A percentile compares a stretch with the other conserved stretches of the same genome.
phyloP scores from a whole-genome alignment of 805 yeast genomes.

The Sugiyamaella valdiviana region DNA sequence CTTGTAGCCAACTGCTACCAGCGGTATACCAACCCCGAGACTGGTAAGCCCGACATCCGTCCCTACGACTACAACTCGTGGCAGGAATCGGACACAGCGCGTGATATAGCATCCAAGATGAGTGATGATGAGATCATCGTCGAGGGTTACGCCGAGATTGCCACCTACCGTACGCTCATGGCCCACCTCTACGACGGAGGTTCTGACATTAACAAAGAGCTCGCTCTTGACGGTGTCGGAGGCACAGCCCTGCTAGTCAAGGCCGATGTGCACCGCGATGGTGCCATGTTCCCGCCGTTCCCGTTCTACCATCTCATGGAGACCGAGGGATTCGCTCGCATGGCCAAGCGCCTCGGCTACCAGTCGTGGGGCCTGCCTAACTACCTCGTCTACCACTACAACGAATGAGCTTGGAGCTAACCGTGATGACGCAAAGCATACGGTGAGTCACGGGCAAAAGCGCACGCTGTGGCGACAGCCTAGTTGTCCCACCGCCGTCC shows the following conservation, averaged over 20 bases:
- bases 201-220: constrained; percentile 63
- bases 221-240: constrained; percentile 95
- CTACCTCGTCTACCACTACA: constrained; percentile 85
- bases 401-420: no score
- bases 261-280: constrained; percentile 97
- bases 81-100: constrained; percentile 67
- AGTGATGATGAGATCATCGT: constrained; percentile 86
- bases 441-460: no score
- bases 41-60: constrained; percentile 53
- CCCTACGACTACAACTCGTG: constrained; percentile 97
- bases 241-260: constrained; percentile 95
- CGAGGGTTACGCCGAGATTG: constrained; percentile 90
- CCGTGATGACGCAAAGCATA: no score
- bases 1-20: constrained; percentile 92
- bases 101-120: constrained; percentile 64
- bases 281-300: constrained; percentile 99
- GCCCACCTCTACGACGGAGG: constrained; percentile 70
- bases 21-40: constrained; percentile 58
- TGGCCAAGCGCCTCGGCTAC: constrained; percentile 93
- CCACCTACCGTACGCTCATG: constrained; percentile 93
- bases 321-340: constrained; percentile 93
- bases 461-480: no score
- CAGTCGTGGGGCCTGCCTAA: constrained; percentile 90
- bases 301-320: constrained; percentile 95
- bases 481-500: no score